Conservation (phyloP, 176 grass and related monocot species). For the Otatea glauca region DNA sequence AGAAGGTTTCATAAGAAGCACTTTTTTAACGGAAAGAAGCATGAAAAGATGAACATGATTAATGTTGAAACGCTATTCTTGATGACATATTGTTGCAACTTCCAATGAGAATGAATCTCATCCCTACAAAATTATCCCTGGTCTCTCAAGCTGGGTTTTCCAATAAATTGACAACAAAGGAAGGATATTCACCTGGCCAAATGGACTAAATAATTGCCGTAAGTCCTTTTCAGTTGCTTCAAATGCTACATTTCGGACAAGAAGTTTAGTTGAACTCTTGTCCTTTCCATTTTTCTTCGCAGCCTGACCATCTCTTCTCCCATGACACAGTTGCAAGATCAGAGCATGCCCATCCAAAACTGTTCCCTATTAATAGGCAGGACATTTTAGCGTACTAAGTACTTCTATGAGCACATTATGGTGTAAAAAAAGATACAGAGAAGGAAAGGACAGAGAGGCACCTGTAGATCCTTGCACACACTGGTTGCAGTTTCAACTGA, state of each 20-base stretch:
- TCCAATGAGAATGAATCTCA: conserved; percentile 10
- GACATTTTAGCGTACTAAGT: conserved; percentile 25
- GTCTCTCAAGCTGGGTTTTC: conserved; percentile 18
- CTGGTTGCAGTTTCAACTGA: conserved; percentile 81
- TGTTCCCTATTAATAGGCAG: conserved; percentile 57
- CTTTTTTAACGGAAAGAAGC: neutral
- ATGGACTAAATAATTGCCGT: conserved; percentile 86
- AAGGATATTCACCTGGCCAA: conserved; percentile 76
- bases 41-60: neutral
- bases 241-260: conserved; percentile 95
- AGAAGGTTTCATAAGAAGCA: neutral
- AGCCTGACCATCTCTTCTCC: conserved; percentile 60
- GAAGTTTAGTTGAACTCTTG: conserved; percentile 88
- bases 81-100: conserved; percentile 16
- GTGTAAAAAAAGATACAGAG: neutral
- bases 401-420: conserved; percentile 22
- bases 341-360: conserved; percentile 96
- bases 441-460: conserved; percentile 22
- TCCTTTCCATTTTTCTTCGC: conserved; percentile 74
- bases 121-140: neutral
- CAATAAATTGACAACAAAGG: neutral
- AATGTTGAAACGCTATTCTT: neutral
- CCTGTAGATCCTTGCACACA: conserved; percentile 94
- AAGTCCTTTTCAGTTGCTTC: conserved; percentile 91
- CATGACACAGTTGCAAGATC: conserved; percentile 91